Conservation (phyloP, 1,284 basidiomycete species). For the Rhodotorula sp. region DNA sequence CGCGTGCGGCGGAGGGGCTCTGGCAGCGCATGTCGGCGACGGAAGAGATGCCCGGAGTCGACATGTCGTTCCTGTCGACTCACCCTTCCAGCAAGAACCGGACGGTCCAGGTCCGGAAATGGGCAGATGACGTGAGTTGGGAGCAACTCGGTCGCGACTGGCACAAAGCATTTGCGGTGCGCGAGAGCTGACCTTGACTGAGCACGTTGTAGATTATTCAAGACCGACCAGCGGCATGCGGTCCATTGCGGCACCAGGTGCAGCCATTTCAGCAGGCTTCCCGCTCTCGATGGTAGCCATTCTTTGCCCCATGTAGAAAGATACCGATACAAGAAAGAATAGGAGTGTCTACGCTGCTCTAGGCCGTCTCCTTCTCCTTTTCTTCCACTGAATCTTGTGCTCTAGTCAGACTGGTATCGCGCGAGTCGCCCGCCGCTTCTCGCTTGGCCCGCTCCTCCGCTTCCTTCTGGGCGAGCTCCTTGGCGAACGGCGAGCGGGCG, state of each 20-base stretch:
- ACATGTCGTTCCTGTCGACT: slow-evolving; percentile 63
- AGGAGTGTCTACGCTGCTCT: neutral
- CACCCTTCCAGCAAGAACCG: slow-evolving; percentile 71
- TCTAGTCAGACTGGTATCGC: slow-evolving; percentile 72
- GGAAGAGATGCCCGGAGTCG: slow-evolving; percentile 23
- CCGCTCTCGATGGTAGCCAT: neutral
- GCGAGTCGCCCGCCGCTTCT: slow-evolving; percentile 51
- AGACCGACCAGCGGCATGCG: slow-evolving; percentile 24
- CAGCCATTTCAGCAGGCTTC: slow-evolving; percentile 7
- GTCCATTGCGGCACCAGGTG: slow-evolving; percentile 12
- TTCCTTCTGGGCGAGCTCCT: slow-evolving; percentile 62
- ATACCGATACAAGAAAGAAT: neutral
- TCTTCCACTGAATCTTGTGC: slow-evolving; percentile 41
- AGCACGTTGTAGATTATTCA: slow-evolving; percentile 7
- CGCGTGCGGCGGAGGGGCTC: slow-evolving; percentile 62
- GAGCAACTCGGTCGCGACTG: too few relatives aligned
- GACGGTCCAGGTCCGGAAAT: slow-evolving; percentile 54
- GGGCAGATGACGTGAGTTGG: slow-evolving; percentile 30
- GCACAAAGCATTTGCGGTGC: too few relatives aligned
- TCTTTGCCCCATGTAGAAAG: neutral
- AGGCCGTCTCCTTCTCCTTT: neutral
- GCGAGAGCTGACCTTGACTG: too few relatives aligned
- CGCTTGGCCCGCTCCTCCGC: slow-evolving; percentile 78
- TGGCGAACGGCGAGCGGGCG: slow-evolving; percentile 32
- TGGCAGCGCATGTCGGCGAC: slow-evolving; percentile 43